A percentile compares a stretch with the other conserved stretches of the same genome.
Conservation (phyloP, 2,329 filamentous ascomycete genomes). For the Phialophora macrospora region DNA sequence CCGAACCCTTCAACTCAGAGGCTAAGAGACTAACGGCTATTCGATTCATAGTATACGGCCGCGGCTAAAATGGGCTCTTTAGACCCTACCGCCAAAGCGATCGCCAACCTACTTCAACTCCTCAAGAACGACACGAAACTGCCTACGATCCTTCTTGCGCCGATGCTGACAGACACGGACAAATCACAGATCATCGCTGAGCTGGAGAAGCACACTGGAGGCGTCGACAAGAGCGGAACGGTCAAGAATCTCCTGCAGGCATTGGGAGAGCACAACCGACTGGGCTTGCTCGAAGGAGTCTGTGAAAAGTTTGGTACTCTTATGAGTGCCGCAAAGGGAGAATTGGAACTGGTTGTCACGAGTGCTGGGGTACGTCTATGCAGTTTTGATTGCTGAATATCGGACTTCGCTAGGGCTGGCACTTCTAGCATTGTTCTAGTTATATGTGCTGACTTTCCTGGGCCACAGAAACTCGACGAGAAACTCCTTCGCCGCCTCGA, state of each 20-base stretch:
- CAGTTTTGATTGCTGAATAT: background rate
- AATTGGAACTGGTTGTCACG: conserved; percentile 91
- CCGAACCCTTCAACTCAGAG: background rate
- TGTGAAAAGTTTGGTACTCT: conserved; percentile 84
- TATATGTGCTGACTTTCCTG: conserved; percentile 3
- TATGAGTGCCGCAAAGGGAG: conserved; percentile 86
- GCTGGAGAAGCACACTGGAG: conserved; percentile 80
- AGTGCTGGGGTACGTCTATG: conserved; percentile 75
- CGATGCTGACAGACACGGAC: conserved; percentile 77
- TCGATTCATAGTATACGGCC: conserved; percentile 78
- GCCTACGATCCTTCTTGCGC: conserved; percentile 72
- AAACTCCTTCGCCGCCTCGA: conserved; percentile 86
- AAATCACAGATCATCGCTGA: conserved; percentile 86
- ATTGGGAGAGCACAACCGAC: conserved; percentile 94
- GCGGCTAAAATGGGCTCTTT: conserved; percentile 85
- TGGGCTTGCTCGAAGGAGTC: conserved; percentile 79
- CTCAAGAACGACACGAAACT: conserved; percentile 87
- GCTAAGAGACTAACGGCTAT: conserved; percentile 3
- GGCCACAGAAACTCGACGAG: conserved; percentile 75
- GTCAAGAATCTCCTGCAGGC: conserved; percentile 92
- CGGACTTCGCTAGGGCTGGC: background rate
- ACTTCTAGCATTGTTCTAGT: background rate
- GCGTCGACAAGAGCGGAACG: conserved; percentile 72
- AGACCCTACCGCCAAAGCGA: conserved; percentile 81
- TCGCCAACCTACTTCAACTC: conserved; percentile 71